Conservation (phyloP, 331 rosid genomes). For the Rhamnella rubrinervis region DNA sequence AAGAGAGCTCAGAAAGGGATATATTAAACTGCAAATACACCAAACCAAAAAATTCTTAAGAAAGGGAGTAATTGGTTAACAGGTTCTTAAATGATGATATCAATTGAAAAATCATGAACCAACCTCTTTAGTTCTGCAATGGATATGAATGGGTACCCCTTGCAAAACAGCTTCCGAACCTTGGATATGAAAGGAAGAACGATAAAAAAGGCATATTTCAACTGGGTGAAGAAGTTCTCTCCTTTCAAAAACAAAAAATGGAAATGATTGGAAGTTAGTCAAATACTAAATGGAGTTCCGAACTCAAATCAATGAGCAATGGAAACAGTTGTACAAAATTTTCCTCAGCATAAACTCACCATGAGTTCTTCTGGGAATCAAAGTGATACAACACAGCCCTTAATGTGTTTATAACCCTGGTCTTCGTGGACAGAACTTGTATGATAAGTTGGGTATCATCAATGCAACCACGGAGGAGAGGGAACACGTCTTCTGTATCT, state of each 20-base stretch:
- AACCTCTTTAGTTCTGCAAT: constrained; percentile 77
- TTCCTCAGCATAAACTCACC: constrained; percentile 48
- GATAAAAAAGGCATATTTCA: constrained; percentile 65
- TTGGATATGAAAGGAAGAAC: constrained; percentile 44
- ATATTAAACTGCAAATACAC: constrained; percentile 58
- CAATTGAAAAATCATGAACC: constrained; percentile 32
- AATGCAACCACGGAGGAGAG: constrained; percentile 68
- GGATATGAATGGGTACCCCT: constrained; percentile 68
- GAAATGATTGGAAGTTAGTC: constrained; percentile 7
- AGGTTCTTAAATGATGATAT: constrained; percentile 23
- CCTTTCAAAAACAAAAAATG: constrained; percentile 43
- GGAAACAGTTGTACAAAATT: constrained; percentile 21
- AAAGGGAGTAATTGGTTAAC: constrained; percentile 7
- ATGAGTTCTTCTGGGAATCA: constrained; percentile 60
- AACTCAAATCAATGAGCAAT: constrained; percentile 6
- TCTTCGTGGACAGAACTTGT: constrained; percentile 60
- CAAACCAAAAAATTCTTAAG: constrained; percentile 23
- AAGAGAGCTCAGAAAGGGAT: constrained; percentile 71
- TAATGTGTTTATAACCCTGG: constrained; percentile 70
- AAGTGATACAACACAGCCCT: constrained; percentile 54
- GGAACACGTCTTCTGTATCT: constrained; percentile 57
- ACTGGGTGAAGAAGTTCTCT: constrained; percentile 71
- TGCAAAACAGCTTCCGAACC: constrained; percentile 45
- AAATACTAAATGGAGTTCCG: constrained; percentile 5
- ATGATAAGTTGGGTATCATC: constrained; percentile 49